Evolutionary conservation across 768 basidiomycete genomes (phyloP), one percentile per base, ranked within the genome.

Genomic region (Calvatia gigantea): DNA sequence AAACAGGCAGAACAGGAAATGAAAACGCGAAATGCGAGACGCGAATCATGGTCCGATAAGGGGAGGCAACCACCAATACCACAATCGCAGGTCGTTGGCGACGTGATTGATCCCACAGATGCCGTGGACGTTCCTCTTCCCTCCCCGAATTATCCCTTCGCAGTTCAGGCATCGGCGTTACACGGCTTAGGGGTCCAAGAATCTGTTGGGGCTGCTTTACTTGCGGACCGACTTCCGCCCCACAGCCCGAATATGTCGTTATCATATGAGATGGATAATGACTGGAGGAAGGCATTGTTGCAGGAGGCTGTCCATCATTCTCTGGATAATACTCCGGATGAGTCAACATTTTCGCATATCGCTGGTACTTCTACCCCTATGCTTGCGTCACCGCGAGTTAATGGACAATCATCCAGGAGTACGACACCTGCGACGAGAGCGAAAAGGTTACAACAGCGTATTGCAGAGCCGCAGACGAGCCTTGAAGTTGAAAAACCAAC

Each of bases 31-130:
- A 79, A 75, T 17, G 73, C 73, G 31, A 69, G 73, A 51, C 68
- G 74, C 49, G 82, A 82, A 56, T 73, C 77, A 56, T 76, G 65
- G 28, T 69, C 74, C n/a, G 74, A 76, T 57, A 70, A 69, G 50
- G 66, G 64, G 39, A 71, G 69, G 58, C 66, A 56, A 25, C 39
- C 51, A 12, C 28, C 41, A 7, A 43, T 17, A 33, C 43, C 44
- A 19, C 38, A 51, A 27, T 33, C 32, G 41, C 62, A 67, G 50
- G 60, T 65, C n/a, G 67, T 78, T 59, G 78, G 83, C 64, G 66
- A 84, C 62, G 76, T 88, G 51, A 84, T 92, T 61, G 91, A 93
- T 69, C 91, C 91, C 9, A 93, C 91, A 23, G 91, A 92, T 63
- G 80, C 80, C 23, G 90, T 93, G 32, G 91, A 93, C 64, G 65